Evolutionary conservation across 2,329 filamentous ascomycete species (phyloP).

Genomic region (Esteya vermicola): DNA sequence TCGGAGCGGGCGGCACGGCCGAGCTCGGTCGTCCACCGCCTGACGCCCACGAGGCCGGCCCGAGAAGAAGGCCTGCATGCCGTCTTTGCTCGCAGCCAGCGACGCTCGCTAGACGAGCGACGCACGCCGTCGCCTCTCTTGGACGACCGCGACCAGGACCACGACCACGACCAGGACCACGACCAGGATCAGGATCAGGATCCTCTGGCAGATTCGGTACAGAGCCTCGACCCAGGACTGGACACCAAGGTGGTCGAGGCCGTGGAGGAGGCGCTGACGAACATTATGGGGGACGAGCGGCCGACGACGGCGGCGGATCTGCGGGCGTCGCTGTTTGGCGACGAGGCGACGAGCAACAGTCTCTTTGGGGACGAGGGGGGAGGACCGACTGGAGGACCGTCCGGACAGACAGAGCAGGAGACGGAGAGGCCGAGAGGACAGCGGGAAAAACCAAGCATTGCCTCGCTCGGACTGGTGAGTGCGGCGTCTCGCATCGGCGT

Average conservation of each 20-base stretch:
- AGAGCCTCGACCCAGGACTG: conserved; percentile 59
- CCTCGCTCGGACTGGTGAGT: conserved; percentile 81
- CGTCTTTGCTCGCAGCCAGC: no score
- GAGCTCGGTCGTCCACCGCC: conserved; percentile 1
- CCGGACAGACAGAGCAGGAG: no score
- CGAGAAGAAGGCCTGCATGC: no score
- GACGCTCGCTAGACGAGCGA: conserved; percentile 58
- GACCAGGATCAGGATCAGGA: conserved; percentile 41
- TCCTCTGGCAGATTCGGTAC: conserved; percentile 52
- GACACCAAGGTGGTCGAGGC: conserved; percentile 77
- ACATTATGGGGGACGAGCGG: conserved; percentile 73
- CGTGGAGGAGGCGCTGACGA: conserved; percentile 81
- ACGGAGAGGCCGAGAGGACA: no score
- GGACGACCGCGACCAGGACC: conserved; percentile 66
- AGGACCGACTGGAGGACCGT: conserved; percentile 2
- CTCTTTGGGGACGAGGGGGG: conserved; percentile 2
- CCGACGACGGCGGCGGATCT: conserved; percentile 50
- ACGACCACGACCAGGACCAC: conserved; percentile 2
- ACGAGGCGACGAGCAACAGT: conserved; percentile 31
- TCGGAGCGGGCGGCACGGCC: no score
- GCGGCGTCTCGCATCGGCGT: conserved; percentile 79
- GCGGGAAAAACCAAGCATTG: conserved; percentile 79
- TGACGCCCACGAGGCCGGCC: no score
- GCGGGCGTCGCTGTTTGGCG: conserved; percentile 51
- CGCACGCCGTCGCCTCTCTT: conserved; percentile 41